phyloP scores from a whole-genome alignment of 805 yeast species.

The Blastobotrys terrestris region DNA sequence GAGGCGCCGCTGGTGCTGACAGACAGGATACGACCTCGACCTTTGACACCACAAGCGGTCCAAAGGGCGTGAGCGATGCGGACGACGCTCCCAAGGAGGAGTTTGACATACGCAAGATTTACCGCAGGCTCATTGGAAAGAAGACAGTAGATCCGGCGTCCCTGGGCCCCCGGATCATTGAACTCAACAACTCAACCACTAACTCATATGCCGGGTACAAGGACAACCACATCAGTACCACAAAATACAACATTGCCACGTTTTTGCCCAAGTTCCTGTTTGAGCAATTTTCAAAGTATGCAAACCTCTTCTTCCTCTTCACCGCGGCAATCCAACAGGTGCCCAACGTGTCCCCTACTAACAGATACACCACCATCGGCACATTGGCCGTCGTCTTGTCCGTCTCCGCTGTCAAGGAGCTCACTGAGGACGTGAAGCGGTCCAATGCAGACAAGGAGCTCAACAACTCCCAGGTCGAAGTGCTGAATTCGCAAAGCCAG shows the following conservation, averaged over 20 bases:
- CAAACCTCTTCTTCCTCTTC: slow-evolving; percentile 86
- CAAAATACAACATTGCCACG: slow-evolving; percentile 90
- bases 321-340: slow-evolving; percentile 95
- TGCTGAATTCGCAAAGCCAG: slow-evolving; percentile 52
- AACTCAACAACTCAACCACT: slow-evolving; percentile 50
- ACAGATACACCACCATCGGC: slow-evolving; percentile 90
- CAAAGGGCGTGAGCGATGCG: background rate
- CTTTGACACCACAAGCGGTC: background rate
- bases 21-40: slow-evolving; percentile 3
- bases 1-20: slow-evolving; percentile 9
- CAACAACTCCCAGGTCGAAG: slow-evolving; percentile 68
- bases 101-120: slow-evolving; percentile 31
- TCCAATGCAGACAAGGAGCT: slow-evolving; percentile 82
- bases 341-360: slow-evolving; percentile 94
- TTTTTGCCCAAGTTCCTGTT: slow-evolving; percentile 90
- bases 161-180: slow-evolving; percentile 57
- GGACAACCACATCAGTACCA: slow-evolving; percentile 87
- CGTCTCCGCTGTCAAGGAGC: slow-evolving; percentile 90
- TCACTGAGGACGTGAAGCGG: slow-evolving; percentile 85
- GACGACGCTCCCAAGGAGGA: slow-evolving; percentile 19
- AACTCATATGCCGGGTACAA: slow-evolving; percentile 53
- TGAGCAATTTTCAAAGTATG: slow-evolving; percentile 96
- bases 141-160: slow-evolving; percentile 24
- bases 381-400: slow-evolving; percentile 77
- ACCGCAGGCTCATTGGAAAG: slow-evolving; percentile 26